These are phyloP conservation scores for Hawksworthiomyces lignivorus DNA, from an alignment of 2,329 filamentous ascomycete species.

Conservation along the genomic window DNA sequence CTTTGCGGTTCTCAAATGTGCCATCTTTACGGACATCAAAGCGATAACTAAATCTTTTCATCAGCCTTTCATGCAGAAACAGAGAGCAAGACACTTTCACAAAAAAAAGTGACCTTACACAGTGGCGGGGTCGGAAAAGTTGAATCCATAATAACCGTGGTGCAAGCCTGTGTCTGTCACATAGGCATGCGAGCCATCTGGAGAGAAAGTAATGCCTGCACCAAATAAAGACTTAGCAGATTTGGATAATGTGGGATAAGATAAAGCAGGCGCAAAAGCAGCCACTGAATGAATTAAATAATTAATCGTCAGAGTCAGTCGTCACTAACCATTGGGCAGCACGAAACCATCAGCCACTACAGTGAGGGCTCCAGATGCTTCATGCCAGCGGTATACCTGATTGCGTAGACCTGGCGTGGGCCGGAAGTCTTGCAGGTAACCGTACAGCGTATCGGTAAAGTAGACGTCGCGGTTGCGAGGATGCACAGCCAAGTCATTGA, in stretches of 20 bases:
- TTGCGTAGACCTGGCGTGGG: slow-evolving; percentile 43
- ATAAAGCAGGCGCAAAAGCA: too few relatives aligned
- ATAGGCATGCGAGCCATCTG: slow-evolving; percentile 43
- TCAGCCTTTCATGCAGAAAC: too few relatives aligned
- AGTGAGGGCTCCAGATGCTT: slow-evolving; percentile 40
- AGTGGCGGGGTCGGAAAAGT: slow-evolving; percentile 33
- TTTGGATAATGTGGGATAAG: too few relatives aligned
- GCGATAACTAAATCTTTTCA: slow-evolving; percentile 41
- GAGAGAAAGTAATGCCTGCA: slow-evolving; percentile 47
- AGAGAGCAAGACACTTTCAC: too few relatives aligned
- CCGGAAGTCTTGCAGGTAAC: slow-evolving; percentile 50
- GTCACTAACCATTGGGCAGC: slow-evolving; percentile 49
- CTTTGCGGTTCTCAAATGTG: slow-evolving; percentile 38
- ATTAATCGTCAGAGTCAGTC: too few relatives aligned
- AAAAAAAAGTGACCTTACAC: slow-evolving; percentile 31
- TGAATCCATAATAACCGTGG: slow-evolving; percentile 34
- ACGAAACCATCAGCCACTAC: slow-evolving; percentile 51
- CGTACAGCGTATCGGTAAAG: slow-evolving; percentile 57
- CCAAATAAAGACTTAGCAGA: too few relatives aligned
- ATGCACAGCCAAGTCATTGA: slow-evolving; percentile 51
- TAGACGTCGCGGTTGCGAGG: slow-evolving; percentile 51
- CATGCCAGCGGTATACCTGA: slow-evolving; percentile 52
- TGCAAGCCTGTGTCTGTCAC: slow-evolving; percentile 45
- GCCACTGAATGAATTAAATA: too few relatives aligned
- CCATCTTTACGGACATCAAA: slow-evolving; percentile 38